Evolutionary conservation across 208 protist species (phyloP).

Genomic region (Herpetomonas samuelpessoai): DNA sequence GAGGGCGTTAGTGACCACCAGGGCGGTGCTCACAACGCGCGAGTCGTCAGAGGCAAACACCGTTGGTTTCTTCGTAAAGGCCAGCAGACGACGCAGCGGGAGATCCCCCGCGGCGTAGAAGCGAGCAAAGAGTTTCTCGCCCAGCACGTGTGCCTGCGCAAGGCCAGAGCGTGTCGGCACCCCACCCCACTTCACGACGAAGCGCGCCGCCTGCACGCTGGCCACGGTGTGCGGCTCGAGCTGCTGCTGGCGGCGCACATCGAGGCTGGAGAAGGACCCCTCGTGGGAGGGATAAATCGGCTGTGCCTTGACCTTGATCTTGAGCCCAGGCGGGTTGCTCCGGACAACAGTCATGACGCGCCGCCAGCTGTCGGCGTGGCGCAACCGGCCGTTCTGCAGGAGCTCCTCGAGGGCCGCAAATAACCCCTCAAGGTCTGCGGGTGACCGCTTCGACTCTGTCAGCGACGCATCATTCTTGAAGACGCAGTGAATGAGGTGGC

Average conservation of each 20-base stretch:
- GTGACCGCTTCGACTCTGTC: constrained; percentile 12
- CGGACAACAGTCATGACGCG: constrained; percentile 37
- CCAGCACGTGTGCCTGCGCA: constrained; percentile 40
- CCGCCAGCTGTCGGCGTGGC: constrained; percentile 29
- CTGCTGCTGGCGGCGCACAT: constrained; percentile 9
- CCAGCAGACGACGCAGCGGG: constrained; percentile 27
- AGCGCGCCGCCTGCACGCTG: constrained; percentile 15
- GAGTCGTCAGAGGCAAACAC: constrained; percentile 37
- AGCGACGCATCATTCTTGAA: constrained; percentile 14
- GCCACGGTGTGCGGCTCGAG: constrained; percentile 5
- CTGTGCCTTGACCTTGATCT: constrained; percentile 38
- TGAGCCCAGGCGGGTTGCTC: constrained; percentile 32
- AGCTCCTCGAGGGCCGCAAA: constrained; percentile 14
- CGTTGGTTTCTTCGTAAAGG: constrained; percentile 33
- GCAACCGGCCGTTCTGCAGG: constrained; percentile 6
- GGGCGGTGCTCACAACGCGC: constrained; percentile 43
- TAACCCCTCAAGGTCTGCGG: constrained; percentile 19
- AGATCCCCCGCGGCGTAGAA: constrained; percentile 57
- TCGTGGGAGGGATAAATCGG: constrained; percentile 3
- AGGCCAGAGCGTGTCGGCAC: constrained; percentile 43
- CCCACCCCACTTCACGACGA: constrained; percentile 65
- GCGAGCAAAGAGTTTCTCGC: constrained; percentile 48
- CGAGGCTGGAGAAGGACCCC: constrained; percentile 18
- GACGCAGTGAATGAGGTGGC: constrained; percentile 18
- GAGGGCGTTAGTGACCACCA: constrained; percentile 43